phyloP scores from a whole-genome alignment of 345 rosid species.

The Gossypium sturtianum region DNA sequence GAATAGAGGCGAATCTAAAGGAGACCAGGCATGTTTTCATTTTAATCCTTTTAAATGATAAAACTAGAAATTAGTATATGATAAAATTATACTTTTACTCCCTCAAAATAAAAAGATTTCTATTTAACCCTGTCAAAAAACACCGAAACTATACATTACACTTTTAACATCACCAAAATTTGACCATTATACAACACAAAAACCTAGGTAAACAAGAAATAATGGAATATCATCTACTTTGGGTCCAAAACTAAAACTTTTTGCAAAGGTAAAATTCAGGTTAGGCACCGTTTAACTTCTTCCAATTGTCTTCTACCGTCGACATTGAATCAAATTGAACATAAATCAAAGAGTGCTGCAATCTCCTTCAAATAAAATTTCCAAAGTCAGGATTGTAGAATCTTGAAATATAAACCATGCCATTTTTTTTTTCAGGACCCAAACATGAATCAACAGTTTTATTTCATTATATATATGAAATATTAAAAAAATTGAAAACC shows the following conservation, averaged over 20 bases:
- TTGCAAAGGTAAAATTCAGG: neutral
- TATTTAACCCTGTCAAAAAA: too few relatives aligned
- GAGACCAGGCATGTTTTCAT: too few relatives aligned
- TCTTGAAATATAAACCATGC: neutral
- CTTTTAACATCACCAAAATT: too few relatives aligned
- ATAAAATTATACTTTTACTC: too few relatives aligned
- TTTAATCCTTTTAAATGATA: too few relatives aligned
- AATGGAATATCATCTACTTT: neutral
- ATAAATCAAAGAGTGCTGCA: neutral
- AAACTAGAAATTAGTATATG: too few relatives aligned
- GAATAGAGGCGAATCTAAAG: fast-evolving
- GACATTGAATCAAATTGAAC: neutral
- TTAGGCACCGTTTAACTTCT: neutral
- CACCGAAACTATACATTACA: too few relatives aligned
- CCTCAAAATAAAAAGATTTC: too few relatives aligned
- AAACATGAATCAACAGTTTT: too few relatives aligned
- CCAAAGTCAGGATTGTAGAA: neutral
- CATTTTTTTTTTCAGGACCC: neutral
- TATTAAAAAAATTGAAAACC: too few relatives aligned
- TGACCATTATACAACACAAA: neutral
- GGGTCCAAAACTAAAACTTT: neutral
- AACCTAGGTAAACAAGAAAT: neutral
- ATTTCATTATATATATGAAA: too few relatives aligned
- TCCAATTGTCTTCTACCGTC: neutral
- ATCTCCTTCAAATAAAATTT: neutral